Conservation (phyloP, 208 protist species). For the Endotrypanum monterogeii region DNA sequence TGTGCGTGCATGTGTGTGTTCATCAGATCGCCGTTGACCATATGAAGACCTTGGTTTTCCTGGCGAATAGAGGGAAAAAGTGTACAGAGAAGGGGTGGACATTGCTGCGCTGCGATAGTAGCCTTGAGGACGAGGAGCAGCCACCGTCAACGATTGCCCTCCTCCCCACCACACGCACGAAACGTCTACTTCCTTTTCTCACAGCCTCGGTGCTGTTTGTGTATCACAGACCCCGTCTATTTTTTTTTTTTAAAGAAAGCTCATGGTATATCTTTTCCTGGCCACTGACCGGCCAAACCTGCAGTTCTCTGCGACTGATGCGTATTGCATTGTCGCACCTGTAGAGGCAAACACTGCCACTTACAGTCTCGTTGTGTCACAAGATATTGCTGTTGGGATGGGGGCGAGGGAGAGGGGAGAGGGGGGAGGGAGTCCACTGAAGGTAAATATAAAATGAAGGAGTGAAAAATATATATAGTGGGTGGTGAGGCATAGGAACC, state of each 20-base stretch:
- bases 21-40: background rate
- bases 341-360: background rate
- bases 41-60: background rate
- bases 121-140: background rate
- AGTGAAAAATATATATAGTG: too few species aligned
- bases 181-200: background rate
- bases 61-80: background rate
- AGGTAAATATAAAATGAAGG: too few species aligned
- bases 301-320: background rate
- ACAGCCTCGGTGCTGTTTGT: background rate
- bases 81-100: background rate
- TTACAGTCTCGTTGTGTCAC: background rate
- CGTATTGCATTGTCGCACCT: background rate
- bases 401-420: background rate
- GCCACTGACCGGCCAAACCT: background rate
- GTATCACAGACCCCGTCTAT: background rate
- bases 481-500: too few species aligned
- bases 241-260: background rate
- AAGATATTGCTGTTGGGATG: too few species aligned
- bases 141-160: background rate
- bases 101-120: too few species aligned
- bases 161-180: background rate
- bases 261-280: background rate
- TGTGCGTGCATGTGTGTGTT: background rate
- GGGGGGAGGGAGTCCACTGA: background rate